phyloP scores from a whole-genome alignment of 305 asterid species.

The Ilex paraguariensis region DNA sequence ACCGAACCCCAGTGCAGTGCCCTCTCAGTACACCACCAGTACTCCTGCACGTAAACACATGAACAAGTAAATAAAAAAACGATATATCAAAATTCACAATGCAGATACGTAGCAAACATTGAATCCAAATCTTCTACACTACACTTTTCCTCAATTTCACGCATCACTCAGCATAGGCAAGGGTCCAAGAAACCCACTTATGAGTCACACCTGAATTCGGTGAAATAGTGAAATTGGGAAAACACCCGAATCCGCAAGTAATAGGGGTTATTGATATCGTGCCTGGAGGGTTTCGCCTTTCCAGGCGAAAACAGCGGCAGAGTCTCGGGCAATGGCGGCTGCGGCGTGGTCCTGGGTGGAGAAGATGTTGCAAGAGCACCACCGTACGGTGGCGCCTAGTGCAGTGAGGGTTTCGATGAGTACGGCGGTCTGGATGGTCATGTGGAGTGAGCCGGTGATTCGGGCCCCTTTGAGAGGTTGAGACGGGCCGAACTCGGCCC shows the following conservation, averaged over 20 bases:
- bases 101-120: too few species aligned
- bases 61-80: too few species aligned
- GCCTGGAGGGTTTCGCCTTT: conserved; percentile 4
- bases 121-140: too few species aligned
- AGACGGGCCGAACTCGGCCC: conserved; percentile 38
- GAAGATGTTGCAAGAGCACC: conserved; percentile 41
- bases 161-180: too few species aligned
- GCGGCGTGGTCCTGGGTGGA: conserved; percentile 41
- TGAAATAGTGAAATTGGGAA: too few species aligned
- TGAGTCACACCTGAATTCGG: too few species aligned
- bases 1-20: conserved; percentile 22
- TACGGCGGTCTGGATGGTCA: conserved; percentile 36
- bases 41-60: conserved; percentile 12
- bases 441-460: conserved; percentile 38
- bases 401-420: conserved; percentile 34
- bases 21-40: conserved; percentile 28
- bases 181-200: too few species aligned
- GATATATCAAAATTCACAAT: too few species aligned
- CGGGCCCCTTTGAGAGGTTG: conserved; percentile 45
- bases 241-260: too few species aligned
- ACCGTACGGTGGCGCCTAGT: conserved; percentile 30
- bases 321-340: conserved; percentile 30
- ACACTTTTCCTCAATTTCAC: too few species aligned
- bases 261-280: too few species aligned
- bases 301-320: conserved; percentile 35